These are phyloP conservation scores for Kurtzmaniella cleridarum DNA, from an alignment of 805 yeast genomes.

Conservation along the genomic window DNA sequence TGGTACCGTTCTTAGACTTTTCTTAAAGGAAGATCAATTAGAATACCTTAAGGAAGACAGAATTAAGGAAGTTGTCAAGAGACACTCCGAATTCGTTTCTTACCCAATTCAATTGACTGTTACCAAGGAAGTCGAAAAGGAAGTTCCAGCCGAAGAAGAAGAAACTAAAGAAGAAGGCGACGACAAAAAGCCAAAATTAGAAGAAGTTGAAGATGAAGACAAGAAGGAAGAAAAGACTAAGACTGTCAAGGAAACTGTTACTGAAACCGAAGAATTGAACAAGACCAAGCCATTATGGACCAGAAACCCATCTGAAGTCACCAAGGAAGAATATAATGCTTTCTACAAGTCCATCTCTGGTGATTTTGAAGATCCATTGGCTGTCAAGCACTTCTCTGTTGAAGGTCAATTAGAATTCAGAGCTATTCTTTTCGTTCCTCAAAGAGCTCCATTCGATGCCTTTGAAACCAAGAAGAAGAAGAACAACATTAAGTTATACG, in stretches of 20 bases:
- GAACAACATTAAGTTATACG: slow-evolving; percentile 97
- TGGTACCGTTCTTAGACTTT: slow-evolving; percentile 93
- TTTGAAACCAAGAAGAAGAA: slow-evolving; percentile 99
- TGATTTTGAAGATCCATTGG: slow-evolving; percentile 99
- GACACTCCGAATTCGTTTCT: slow-evolving; percentile 98
- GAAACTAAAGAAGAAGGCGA: slow-evolving; percentile 41
- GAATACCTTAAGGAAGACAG: slow-evolving; percentile 99
- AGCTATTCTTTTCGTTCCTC: slow-evolving; percentile 96
- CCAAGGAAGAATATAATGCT: slow-evolving; percentile 97
- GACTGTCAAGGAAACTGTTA: slow-evolving; percentile 87
- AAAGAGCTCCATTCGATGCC: slow-evolving; percentile 98
- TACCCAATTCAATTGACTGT: slow-evolving; percentile 98
- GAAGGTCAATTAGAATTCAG: slow-evolving; percentile 99
- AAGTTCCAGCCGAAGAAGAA: slow-evolving; percentile 79
- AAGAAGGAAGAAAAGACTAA: slow-evolving; percentile 72
- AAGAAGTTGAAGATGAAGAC: slow-evolving; percentile 73
- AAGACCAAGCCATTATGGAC: slow-evolving; percentile 99
- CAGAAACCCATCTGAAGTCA: slow-evolving; percentile 94
- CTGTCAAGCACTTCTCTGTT: slow-evolving; percentile 98
- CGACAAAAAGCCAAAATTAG: slow-evolving; percentile 68
- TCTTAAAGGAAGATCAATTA: slow-evolving; percentile 97
- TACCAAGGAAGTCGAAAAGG: slow-evolving; percentile 98
- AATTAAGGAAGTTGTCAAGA: slow-evolving; percentile 98
- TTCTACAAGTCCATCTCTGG: slow-evolving; percentile 98
- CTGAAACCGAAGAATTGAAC: slow-evolving; percentile 97